A percentile compares a stretch with the other conserved stretches of the same genome.
Evolutionary conservation across 768 basidiomycete species (phyloP).

Genomic region (Coprinopsis sp.): DNA sequence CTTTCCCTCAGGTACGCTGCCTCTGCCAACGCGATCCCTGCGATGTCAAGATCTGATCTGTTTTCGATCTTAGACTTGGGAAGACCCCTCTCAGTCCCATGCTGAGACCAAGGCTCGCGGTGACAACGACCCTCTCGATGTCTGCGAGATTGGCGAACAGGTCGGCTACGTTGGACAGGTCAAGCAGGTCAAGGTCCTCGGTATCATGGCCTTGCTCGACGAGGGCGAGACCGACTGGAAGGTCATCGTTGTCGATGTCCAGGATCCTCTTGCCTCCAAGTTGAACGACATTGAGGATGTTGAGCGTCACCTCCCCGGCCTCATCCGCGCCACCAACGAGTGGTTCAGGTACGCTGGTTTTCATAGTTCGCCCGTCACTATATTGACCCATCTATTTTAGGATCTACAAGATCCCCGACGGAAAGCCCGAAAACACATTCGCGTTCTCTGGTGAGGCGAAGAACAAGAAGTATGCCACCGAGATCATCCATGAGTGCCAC

Average conservation of each 20-base stretch:
- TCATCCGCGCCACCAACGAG: constrained; percentile 96
- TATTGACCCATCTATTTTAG: constrained; percentile 31
- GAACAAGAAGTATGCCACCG: constrained; percentile 99
- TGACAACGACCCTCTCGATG: constrained; percentile 99
- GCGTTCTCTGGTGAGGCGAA: constrained; percentile 99
- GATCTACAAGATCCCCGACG: constrained; percentile 96
- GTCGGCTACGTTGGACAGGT: constrained; percentile 96
- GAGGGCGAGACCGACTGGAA: constrained; percentile 99
- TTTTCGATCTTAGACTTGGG: constrained; percentile 83
- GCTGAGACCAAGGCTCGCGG: constrained; percentile 98
- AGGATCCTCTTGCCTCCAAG: constrained; percentile 92
- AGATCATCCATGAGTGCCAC: constrained; percentile 98
- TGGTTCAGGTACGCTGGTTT: constrained; percentile 79
- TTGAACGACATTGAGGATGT: constrained; percentile 99
- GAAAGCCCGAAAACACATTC: constrained; percentile 96
- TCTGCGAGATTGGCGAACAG: constrained; percentile 99
- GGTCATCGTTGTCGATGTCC: constrained; percentile 95
- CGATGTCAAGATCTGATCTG: constrained; percentile 12
- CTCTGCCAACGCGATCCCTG: background rate
- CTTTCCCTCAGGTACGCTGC: constrained; percentile 85
- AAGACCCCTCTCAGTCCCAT: constrained; percentile 82
- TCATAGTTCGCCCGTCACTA: background rate
- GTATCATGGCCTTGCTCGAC: constrained; percentile 99
- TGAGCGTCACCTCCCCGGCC: constrained; percentile 93
- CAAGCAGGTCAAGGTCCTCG: constrained; percentile 99